Base-by-base conservation (phyloP, 176 grass and related monocot species). In the Eleusine indica region DNA sequence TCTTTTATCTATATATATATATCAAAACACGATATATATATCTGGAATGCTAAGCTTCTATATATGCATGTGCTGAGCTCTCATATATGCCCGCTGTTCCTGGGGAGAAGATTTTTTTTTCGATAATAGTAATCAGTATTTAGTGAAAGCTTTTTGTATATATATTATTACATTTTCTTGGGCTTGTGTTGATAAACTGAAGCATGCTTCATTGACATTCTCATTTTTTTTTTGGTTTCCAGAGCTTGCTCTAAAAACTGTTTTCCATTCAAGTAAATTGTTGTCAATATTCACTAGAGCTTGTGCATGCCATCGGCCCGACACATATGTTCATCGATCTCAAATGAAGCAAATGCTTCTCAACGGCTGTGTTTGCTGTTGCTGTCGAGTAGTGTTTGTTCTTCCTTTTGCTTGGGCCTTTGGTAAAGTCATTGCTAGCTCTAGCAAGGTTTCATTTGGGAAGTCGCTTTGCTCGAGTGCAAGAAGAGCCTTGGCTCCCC, bases 381-480 rank as follows among this genome's bases (percentile, higher is more conserved):
- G 11, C 12, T 35, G 37, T 57, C 25, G 63, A 35, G 48, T 67
- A 22, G 46, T 39, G 29, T 9, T 9, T 18, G 42, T 9, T 35
- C 41, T 28, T 60, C 62, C 48, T 28, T 74, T 84, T 80, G 51
- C 49, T 61, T 80, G 75, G 14, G 15, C n/a, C 4, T 65, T 44
- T 44, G 68, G 35, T 58, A 53, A 65, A 81, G 66, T 56, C 39
- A n/a, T 44, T 38, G 65, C 47, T 29, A 68, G 25, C 16, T 64
- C 25, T 63, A 65, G 19, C 4, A 68, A 69, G 77, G 63, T 71
- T 44, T 81, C 21, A 48, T 73, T 65, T 72, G 39, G 38, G 71
- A 77, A 82, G 46, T 89, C 77, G 78, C 38, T 82, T 89, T 86
- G 78, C 38, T 65, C 16, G 11, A 43, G 15, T 82, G 66, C 18